Evolutionary conservation across 441 rosid species (phyloP).

Genomic region (Pelargonium citronellum): DNA sequence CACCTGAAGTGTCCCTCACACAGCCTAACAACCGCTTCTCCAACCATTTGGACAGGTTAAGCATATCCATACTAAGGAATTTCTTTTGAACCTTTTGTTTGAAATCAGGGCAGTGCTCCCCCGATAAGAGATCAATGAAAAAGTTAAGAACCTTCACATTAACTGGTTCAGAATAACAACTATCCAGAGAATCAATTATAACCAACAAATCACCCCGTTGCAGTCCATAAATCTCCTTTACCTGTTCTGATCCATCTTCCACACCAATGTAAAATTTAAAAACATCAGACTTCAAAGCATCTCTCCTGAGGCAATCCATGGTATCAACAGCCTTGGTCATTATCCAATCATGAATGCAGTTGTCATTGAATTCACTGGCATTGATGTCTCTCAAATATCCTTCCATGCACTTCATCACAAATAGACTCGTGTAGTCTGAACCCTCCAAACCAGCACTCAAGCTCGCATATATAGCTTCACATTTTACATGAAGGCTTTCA

Average conservation of each 20-base stretch:
- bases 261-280: constrained; percentile 72
- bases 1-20: constrained; percentile 47
- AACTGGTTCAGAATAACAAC: constrained; percentile 67
- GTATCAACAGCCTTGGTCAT: constrained; percentile 62
- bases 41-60: constrained; percentile 73
- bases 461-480: constrained; percentile 58
- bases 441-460: constrained; percentile 49
- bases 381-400: constrained; percentile 55
- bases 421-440: constrained; percentile 58
- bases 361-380: constrained; percentile 49
- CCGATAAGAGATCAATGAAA: constrained; percentile 75
- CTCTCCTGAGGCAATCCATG: constrained; percentile 74
- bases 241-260: constrained; percentile 42
- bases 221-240: constrained; percentile 45
- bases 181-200: constrained; percentile 70
- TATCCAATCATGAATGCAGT: constrained; percentile 64
- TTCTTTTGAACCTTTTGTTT: constrained; percentile 57
- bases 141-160: constrained; percentile 86
- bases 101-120: constrained; percentile 55
- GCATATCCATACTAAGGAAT: constrained; percentile 69
- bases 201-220: constrained; percentile 71
- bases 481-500: constrained; percentile 56
- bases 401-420: constrained; percentile 82
- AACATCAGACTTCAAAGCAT: constrained; percentile 47
- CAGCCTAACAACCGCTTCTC: constrained; percentile 88